Percentiles rank a stretch among this genome's conserved stretches.
These are phyloP conservation scores for Clitoria ternatea DNA, from an alignment of 306 rosid genomes.

Conservation along the genomic window DNA sequence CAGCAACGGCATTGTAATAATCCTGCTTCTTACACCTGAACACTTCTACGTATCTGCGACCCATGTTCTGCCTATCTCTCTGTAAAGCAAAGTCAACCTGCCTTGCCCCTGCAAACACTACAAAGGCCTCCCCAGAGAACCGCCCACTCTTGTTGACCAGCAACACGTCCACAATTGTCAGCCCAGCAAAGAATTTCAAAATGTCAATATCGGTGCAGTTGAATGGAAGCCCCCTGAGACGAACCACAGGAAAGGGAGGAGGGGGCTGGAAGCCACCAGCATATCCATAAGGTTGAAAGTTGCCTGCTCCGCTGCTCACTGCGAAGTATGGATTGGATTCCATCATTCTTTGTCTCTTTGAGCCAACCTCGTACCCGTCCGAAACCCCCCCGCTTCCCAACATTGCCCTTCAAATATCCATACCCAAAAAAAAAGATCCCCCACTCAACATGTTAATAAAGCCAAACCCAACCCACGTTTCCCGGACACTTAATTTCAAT, in stretches of 20 bases:
- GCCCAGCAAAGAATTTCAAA: slow-evolving; percentile 92
- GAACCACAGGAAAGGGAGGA: slow-evolving; percentile 88
- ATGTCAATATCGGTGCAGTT: slow-evolving; percentile 92
- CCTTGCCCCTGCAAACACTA: slow-evolving; percentile 88
- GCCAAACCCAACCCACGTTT: slow-evolving; percentile 85
- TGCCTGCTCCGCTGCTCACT: slow-evolving; percentile 81
- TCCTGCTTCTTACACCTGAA: slow-evolving; percentile 97
- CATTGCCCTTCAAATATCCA: slow-evolving; percentile 95
- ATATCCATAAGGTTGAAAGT: slow-evolving; percentile 43
- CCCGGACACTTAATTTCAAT: slow-evolving; percentile 60
- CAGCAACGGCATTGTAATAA: slow-evolving; percentile 87
- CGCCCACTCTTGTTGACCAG: slow-evolving; percentile 96
- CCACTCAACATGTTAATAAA: slow-evolving; percentile 96
- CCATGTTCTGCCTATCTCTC: slow-evolving; percentile 95
- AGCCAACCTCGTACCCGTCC: slow-evolving; percentile 99
- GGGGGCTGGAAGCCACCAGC: slow-evolving; percentile 41
- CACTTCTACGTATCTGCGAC: slow-evolving; percentile 92
- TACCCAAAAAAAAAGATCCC: slow-evolving; percentile 86
- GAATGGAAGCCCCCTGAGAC: slow-evolving; percentile 98
- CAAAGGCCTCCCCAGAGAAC: slow-evolving; percentile 96
- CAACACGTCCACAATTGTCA: slow-evolving; percentile 89
- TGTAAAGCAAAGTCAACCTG: slow-evolving; percentile 91
- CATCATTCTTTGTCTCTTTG: slow-evolving; percentile 99
- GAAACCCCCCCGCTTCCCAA: slow-evolving; percentile 99
- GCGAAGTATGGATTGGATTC: slow-evolving; percentile 99